These are phyloP conservation scores for Hyphodiscus sp. DNA, from an alignment of 2,329 filamentous ascomycete genomes.

Conservation along the genomic window DNA sequence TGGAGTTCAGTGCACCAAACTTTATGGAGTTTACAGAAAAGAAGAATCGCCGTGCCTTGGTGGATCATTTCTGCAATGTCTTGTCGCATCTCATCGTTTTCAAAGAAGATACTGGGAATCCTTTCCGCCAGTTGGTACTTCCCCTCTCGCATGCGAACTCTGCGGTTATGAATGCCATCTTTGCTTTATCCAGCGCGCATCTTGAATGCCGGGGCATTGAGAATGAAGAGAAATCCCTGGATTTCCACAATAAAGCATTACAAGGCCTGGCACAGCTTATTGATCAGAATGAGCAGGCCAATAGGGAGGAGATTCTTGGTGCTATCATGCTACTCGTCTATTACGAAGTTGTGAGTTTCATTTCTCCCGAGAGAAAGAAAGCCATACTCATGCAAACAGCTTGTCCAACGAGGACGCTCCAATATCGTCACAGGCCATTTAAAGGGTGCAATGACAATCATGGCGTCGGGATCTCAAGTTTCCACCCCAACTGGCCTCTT, in stretches of 20 bases:
- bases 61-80: constrained; percentile 58
- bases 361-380: background rate
- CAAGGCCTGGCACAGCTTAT: constrained; percentile 51
- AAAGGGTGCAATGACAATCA: constrained; percentile 54
- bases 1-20: constrained; percentile 45
- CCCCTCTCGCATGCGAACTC: constrained; percentile 48
- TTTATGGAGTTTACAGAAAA: constrained; percentile 52
- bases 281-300: constrained; percentile 41
- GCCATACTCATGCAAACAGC: constrained; percentile 33
- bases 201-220: constrained; percentile 58
- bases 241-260: constrained; percentile 54
- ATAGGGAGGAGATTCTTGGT: constrained; percentile 51
- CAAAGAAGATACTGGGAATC: constrained; percentile 55
- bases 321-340: constrained; percentile 57
- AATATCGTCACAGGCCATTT: constrained; percentile 55
- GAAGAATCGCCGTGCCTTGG: constrained; percentile 47
- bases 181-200: constrained; percentile 77
- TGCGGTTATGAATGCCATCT: constrained; percentile 73
- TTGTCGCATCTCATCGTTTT: constrained; percentile 63
- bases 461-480: constrained; percentile 41
- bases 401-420: constrained; percentile 52
- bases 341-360: constrained; percentile 51
- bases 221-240: constrained; percentile 47
- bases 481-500: constrained; percentile 48
- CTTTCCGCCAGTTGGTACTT: constrained; percentile 55